phyloP scores from a whole-genome alignment of 148 eudicot genomes.

The Chenopodium formosanum region DNA sequence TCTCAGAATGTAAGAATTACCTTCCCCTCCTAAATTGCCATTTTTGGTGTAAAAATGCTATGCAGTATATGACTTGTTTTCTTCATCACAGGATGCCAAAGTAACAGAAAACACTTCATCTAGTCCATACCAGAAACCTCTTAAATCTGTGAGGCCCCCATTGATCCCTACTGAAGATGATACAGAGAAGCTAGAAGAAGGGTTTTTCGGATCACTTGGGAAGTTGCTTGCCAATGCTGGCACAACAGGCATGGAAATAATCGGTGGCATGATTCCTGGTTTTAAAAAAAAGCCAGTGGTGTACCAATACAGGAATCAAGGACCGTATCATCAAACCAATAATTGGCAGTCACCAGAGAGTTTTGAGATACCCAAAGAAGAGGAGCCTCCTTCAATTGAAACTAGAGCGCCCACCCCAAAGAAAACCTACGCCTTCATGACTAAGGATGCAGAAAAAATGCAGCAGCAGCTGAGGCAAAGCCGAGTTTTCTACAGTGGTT shows the following conservation, averaged over 20 bases:
- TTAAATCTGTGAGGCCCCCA: constrained; percentile 60
- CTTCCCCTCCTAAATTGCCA: not conserved
- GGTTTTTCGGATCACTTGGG: constrained; percentile 60
- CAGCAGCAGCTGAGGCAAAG: constrained; percentile 73
- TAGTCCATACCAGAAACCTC: constrained; percentile 50
- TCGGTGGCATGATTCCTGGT: constrained; percentile 59
- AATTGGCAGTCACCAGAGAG: constrained; percentile 85
- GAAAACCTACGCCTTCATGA: constrained; percentile 90
- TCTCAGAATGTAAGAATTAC: constrained; percentile 47
- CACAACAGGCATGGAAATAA: constrained; percentile 55
- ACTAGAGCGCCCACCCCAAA: constrained; percentile 74
- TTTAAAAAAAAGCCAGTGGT: constrained; percentile 40
- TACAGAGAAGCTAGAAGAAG: constrained; percentile 74
- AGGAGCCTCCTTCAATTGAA: constrained; percentile 81
- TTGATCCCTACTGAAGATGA: constrained; percentile 75
- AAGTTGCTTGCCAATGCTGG: constrained; percentile 52
- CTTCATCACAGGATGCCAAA: constrained; percentile 42
- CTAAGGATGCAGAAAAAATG: constrained; percentile 78
- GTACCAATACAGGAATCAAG: constrained; percentile 37
- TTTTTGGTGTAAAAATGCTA: not conserved
- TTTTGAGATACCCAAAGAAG: constrained; percentile 76
- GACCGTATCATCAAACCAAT: constrained; percentile 42
- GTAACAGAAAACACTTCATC: constrained; percentile 34
- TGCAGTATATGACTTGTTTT: not conserved
- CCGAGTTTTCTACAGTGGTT: constrained; percentile 59